Conservation (phyloP, 1,284 basidiomycete species). For the Cutaneotrichosporon spelunceum region DNA sequence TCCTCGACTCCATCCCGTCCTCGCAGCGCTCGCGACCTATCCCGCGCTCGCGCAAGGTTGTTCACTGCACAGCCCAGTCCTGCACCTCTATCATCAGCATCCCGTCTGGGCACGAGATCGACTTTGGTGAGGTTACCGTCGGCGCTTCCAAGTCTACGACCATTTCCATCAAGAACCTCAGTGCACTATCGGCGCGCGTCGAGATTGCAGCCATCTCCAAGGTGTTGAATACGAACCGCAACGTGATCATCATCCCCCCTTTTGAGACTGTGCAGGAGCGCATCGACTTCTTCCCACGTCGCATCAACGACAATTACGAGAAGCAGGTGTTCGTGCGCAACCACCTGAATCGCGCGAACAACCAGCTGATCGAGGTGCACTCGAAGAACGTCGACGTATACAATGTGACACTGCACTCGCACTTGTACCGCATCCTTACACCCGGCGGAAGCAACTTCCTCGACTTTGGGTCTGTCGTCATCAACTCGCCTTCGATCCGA, state of each 20-base stretch:
- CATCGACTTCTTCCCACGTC: slow-evolving; percentile 55
- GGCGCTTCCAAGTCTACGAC: slow-evolving; percentile 53
- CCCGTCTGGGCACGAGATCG: slow-evolving; percentile 47
- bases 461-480: slow-evolving; percentile 56
- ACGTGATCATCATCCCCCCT: slow-evolving; percentile 54
- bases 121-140: slow-evolving; percentile 56
- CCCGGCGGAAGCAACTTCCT: slow-evolving; percentile 55
- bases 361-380: slow-evolving; percentile 54
- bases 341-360: slow-evolving; percentile 44
- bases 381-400: slow-evolving; percentile 55
- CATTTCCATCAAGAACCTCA: slow-evolving; percentile 52
- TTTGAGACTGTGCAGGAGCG: slow-evolving; percentile 53
- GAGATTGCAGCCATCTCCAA: slow-evolving; percentile 56
- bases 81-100: slow-evolving; percentile 55
- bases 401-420: slow-evolving; percentile 56
- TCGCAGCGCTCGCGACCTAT: slow-evolving; percentile 21
- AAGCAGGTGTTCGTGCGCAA: slow-evolving; percentile 55
- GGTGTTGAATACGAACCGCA: slow-evolving; percentile 55
- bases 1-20: slow-evolving; percentile 50
- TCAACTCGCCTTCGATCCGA: slow-evolving; percentile 54
- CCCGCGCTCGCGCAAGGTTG: slow-evolving; percentile 19
- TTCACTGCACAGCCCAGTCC: slow-evolving; percentile 50
- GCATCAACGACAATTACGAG: slow-evolving; percentile 55
- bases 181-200: slow-evolving; percentile 53
- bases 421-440: slow-evolving; percentile 56